These are phyloP conservation scores for Tetrapisispora taiwanensis DNA, from an alignment of 805 yeast species.

Conservation along the genomic window DNA sequence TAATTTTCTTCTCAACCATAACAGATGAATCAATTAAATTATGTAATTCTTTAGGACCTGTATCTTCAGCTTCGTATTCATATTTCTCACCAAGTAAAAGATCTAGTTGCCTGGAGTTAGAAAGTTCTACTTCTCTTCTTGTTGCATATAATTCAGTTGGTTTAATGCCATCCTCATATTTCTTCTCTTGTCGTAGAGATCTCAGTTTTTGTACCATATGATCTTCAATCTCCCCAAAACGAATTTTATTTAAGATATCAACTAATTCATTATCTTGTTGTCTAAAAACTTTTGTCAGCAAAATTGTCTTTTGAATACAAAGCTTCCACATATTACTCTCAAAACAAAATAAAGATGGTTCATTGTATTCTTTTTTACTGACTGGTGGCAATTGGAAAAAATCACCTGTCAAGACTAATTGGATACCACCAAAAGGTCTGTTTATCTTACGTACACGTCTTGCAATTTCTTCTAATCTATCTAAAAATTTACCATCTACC, in stretches of 20 bases:
- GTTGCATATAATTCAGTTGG: constrained; percentile 91
- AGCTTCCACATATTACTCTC: constrained; percentile 61
- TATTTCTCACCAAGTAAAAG: constrained; percentile 39
- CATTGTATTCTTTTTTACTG: constrained; percentile 30
- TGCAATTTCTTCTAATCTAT: constrained; percentile 65
- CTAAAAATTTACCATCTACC: constrained; percentile 74
- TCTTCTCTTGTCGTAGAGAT: constrained; percentile 46
- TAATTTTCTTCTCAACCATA: constrained; percentile 59
- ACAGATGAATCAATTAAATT: constrained; percentile 42
- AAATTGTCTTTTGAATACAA: constrained; percentile 53
- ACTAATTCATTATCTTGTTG: constrained; percentile 71
- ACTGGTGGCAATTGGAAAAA: constrained; percentile 95
- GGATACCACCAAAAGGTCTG: constrained; percentile 89
- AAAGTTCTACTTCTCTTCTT: constrained; percentile 68
- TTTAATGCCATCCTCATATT: constrained; percentile 60
- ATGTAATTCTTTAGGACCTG: constrained; percentile 23
- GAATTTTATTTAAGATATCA: constrained; percentile 66
- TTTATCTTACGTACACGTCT: constrained; percentile 38
- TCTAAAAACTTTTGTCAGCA: constrained; percentile 74
- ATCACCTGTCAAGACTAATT: constrained; percentile 85
- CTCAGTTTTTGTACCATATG: constrained; percentile 41
- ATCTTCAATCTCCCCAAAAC: constrained; percentile 56
- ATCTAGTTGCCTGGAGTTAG: constrained; percentile 49
- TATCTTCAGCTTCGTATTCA: constrained; percentile 39
- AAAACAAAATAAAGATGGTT: constrained; percentile 51